A percentile compares a stretch with the other conserved stretches of the same genome.
Conservation (phyloP, 192 early-diverging fungal genomes). For the Coemansia sp. region DNA sequence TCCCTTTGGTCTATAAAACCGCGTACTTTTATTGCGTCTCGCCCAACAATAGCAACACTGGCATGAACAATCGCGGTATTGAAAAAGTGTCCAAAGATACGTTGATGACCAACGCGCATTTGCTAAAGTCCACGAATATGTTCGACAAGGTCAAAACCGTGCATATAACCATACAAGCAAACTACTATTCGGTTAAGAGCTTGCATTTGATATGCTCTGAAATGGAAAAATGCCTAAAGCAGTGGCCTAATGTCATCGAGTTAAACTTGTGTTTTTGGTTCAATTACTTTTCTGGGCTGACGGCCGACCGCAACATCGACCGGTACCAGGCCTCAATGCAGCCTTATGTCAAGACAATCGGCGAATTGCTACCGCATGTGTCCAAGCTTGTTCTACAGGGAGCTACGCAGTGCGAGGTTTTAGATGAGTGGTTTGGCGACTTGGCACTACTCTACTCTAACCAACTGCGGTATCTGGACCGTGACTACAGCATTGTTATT, state of each 20-base stretch:
- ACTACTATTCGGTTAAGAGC: background rate
- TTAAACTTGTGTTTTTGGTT: background rate
- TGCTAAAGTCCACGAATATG: background rate
- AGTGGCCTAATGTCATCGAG: background rate
- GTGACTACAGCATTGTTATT: background rate
- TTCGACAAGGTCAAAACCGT: background rate
- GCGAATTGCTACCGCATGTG: background rate
- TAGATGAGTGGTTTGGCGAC: background rate
- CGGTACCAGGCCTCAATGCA: background rate
- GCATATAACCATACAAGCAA: background rate
- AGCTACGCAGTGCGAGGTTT: background rate
- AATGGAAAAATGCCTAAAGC: background rate
- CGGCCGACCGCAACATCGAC: background rate
- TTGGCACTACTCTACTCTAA: background rate
- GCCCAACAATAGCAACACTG: background rate
- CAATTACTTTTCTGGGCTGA: background rate
- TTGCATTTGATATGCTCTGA: background rate
- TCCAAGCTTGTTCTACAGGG: background rate
- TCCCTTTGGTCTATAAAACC: slow-evolving; percentile 1
- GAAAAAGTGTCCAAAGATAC: background rate
- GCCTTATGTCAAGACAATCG: background rate
- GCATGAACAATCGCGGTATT: background rate
- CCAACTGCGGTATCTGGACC: background rate
- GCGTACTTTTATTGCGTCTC: background rate
- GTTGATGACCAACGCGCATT: background rate